A percentile compares a stretch with the other conserved stretches of the same genome.
Conservation (phyloP, 2,329 filamentous ascomycete genomes). For the Blumeria hordei region DNA sequence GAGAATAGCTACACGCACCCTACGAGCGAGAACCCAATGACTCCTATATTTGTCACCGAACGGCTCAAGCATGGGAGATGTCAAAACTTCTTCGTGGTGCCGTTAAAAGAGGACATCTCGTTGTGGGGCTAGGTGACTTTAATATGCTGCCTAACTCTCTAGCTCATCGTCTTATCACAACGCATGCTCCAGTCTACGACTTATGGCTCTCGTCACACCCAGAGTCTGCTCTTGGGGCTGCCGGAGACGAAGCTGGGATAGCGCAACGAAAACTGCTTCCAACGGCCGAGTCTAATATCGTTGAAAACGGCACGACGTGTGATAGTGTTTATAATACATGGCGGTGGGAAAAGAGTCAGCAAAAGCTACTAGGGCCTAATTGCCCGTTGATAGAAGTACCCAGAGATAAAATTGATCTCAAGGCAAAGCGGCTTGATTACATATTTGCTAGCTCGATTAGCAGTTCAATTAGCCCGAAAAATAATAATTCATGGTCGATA, state of each 20-base stretch:
- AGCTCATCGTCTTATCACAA: slow-evolving; percentile 59
- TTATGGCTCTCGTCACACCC: slow-evolving; percentile 70
- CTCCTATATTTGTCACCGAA: slow-evolving; percentile 74
- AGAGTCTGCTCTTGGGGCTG: slow-evolving; percentile 55
- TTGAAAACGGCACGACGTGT: slow-evolving; percentile 66
- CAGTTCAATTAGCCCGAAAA: slow-evolving; percentile 9
- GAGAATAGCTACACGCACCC: slow-evolving; percentile 47
- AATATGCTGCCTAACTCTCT: slow-evolving; percentile 85
- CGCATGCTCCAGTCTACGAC: slow-evolving; percentile 55
- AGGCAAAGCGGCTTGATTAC: slow-evolving; percentile 80
- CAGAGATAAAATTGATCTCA: slow-evolving; percentile 40
- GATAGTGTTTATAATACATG: slow-evolving; percentile 77
- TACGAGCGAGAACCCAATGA: slow-evolving; percentile 62
- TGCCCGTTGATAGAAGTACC: slow-evolving; percentile 35
- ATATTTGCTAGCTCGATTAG: slow-evolving; percentile 51
- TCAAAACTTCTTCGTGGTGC: slow-evolving; percentile 70
- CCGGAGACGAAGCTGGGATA: slow-evolving; percentile 41
- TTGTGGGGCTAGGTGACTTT: slow-evolving; percentile 76
- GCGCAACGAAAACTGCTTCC: slow-evolving; percentile 43
- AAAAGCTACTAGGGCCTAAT: slow-evolving; percentile 40
- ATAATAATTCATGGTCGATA: slow-evolving; percentile 36
- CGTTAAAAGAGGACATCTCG: slow-evolving; percentile 56
- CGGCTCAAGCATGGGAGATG: slow-evolving; percentile 86
- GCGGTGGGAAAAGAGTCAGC: slow-evolving; percentile 57
- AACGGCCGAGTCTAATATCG: slow-evolving; percentile 52